A percentile compares a stretch with the other conserved stretches of the same genome.
Conservation (phyloP, 768 basidiomycete genomes). For the Infundibulicybe gibba region DNA sequence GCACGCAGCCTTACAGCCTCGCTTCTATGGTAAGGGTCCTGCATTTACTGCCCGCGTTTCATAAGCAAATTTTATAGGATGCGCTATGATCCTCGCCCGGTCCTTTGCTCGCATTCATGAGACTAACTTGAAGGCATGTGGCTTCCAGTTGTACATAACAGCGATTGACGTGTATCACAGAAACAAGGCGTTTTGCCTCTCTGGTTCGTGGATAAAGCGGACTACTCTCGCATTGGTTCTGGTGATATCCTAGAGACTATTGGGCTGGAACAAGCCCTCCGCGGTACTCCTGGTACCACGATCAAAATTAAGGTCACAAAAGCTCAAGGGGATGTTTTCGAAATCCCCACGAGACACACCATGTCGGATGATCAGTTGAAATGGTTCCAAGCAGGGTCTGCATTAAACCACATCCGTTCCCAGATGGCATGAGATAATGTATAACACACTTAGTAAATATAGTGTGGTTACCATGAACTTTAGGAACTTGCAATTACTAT, state of each 20-base stretch:
- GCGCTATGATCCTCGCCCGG: conserved; percentile 81
- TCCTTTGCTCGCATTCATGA: conserved; percentile 99
- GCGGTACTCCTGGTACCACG: conserved; percentile 36
- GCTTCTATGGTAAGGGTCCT: conserved; percentile 78
- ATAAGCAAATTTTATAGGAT: conserved; percentile 44
- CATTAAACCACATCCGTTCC: conserved; percentile 84
- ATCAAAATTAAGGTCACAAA: conserved; percentile 67
- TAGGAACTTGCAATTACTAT: no score
- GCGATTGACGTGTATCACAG: conserved; percentile 32
- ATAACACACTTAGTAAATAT: background rate
- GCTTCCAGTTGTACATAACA: background rate
- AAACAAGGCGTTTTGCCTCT: conserved; percentile 97
- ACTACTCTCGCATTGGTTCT: conserved; percentile 80
- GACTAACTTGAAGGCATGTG: conserved; percentile 85
- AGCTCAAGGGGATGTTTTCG: conserved; percentile 55
- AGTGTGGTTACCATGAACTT: no score
- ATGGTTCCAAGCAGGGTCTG: conserved; percentile 88
- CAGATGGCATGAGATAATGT: conserved; percentile 26
- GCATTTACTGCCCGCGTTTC: background rate
- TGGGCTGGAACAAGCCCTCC: conserved; percentile 73
- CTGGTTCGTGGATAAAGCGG: conserved; percentile 86
- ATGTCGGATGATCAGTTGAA: conserved; percentile 88
- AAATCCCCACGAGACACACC: conserved; percentile 79
- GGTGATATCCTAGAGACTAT: conserved; percentile 82
- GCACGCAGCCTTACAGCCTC: conserved; percentile 95